A percentile compares a stretch with the other conserved stretches of the same genome.
These are phyloP conservation scores for Pseudovirgaria hyperparasitica DNA, from an alignment of 2,329 filamentous ascomycete species.

Conservation along the genomic window DNA sequence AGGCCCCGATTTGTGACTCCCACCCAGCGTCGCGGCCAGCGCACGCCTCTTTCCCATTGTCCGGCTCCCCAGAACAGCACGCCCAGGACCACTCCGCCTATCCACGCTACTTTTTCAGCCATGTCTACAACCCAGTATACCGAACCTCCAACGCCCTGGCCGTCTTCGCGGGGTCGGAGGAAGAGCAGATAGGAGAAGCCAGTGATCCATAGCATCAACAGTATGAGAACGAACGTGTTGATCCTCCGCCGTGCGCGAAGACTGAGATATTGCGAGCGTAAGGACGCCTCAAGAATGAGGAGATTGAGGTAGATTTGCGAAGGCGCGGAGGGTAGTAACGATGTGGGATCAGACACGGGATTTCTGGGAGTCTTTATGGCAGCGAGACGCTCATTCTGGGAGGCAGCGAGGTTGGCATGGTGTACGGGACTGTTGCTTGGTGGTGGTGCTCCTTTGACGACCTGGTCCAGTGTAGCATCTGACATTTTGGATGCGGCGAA, in stretches of 20 bases:
- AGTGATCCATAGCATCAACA: slow-evolving; percentile 67
- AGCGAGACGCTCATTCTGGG: slow-evolving; percentile 26
- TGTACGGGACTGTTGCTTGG: slow-evolving; percentile 41
- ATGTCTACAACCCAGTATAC: slow-evolving; percentile 96
- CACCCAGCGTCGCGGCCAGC: slow-evolving; percentile 90
- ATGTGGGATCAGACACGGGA: slow-evolving; percentile 53
- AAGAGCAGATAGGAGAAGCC: slow-evolving; percentile 86
- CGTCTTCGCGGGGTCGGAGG: slow-evolving; percentile 91
- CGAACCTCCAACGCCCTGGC: slow-evolving; percentile 76
- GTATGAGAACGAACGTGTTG: slow-evolving; percentile 80
- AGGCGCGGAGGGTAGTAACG: slow-evolving; percentile 74
- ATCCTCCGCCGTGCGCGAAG: slow-evolving; percentile 78
- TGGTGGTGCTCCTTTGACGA: slow-evolving; percentile 79
- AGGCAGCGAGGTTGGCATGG: slow-evolving; percentile 25
- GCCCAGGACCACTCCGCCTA: slow-evolving; percentile 78
- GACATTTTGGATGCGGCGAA: too few species aligned
- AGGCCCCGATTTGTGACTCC: slow-evolving; percentile 79
- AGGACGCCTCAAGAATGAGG: slow-evolving; percentile 85
- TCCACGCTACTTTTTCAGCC: slow-evolving; percentile 78
- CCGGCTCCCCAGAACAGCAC: slow-evolving; percentile 87
- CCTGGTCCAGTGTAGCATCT: slow-evolving; percentile 60
- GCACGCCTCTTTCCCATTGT: slow-evolving; percentile 88
- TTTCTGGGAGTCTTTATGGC: slow-evolving; percentile 24
- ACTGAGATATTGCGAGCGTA: slow-evolving; percentile 86
- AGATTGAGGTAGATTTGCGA: slow-evolving; percentile 98